Conservation (phyloP, 2,329 filamentous ascomycete genomes). For the Exophiala oligosperma region DNA sequence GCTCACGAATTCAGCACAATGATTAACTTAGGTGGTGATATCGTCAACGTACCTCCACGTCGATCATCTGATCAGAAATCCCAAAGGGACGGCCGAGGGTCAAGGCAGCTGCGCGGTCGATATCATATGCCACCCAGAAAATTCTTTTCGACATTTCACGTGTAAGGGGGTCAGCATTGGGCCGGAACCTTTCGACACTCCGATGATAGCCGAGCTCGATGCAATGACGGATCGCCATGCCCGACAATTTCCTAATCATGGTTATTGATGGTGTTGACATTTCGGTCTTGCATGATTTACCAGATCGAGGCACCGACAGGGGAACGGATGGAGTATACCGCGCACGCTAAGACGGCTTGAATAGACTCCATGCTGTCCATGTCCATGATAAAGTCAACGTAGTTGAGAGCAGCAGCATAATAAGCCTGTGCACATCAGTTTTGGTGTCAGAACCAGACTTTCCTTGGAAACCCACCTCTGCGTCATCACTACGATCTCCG, state of each 20-base stretch:
- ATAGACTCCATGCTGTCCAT: slow-evolving; percentile 31
- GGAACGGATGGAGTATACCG: slow-evolving; percentile 32
- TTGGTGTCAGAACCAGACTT: too few species aligned
- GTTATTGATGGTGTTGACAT: background rate
- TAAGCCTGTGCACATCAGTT: background rate
- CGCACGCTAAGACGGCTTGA: slow-evolving; percentile 27
- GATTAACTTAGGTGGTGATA: slow-evolving; percentile 10
- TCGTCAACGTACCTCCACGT: slow-evolving; percentile 29
- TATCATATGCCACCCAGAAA: slow-evolving; percentile 38
- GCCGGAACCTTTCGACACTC: slow-evolving; percentile 23
- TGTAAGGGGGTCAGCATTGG: slow-evolving; percentile 24
- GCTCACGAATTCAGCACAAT: background rate
- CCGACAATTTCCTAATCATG: slow-evolving; percentile 34
- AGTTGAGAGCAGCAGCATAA: slow-evolving; percentile 8
- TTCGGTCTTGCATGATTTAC: slow-evolving; percentile 10
- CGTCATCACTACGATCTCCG: slow-evolving; percentile 20
- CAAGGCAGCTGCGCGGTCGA: slow-evolving; percentile 35
- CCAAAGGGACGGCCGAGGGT: slow-evolving; percentile 35
- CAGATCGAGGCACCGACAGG: slow-evolving; percentile 32
- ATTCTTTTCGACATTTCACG: slow-evolving; percentile 35
- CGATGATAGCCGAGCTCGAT: slow-evolving; percentile 40
- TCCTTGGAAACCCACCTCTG: slow-evolving; percentile 19
- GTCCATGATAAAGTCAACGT: slow-evolving; percentile 27
- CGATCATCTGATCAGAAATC: slow-evolving; percentile 30
- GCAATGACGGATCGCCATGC: slow-evolving; percentile 37